A percentile compares a stretch with the other conserved stretches of the same genome.
Conservation (phyloP, 768 basidiomycete species). For the Hericium rajendrae region DNA sequence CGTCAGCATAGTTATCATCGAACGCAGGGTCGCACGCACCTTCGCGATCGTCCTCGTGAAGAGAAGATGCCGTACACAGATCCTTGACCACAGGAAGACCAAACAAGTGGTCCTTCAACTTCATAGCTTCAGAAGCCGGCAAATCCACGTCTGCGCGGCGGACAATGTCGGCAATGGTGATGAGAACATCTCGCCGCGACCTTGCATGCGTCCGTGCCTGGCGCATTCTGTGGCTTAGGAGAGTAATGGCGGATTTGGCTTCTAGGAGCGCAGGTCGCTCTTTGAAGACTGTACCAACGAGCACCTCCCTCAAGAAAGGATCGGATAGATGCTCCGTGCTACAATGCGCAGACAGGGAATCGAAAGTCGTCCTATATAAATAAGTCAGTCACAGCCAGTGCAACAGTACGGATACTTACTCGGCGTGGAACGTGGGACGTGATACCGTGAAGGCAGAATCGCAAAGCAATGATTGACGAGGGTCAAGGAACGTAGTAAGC, state of each 20-base stretch:
- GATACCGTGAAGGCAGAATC: background rate
- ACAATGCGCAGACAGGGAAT: background rate
- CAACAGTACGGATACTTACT: background rate
- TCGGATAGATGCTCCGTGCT: background rate
- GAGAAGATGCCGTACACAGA: background rate
- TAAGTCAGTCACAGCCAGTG: background rate
- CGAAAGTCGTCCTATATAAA: background rate
- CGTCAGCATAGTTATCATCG: background rate
- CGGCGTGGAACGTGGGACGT: background rate
- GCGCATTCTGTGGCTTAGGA: background rate
- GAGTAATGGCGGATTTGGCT: background rate
- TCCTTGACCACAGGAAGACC: background rate
- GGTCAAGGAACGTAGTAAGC: conserved; percentile 36
- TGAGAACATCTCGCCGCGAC: background rate
- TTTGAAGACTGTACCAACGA: background rate
- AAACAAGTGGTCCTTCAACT: background rate
- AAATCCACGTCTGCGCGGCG: background rate
- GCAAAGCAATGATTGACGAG: conserved; percentile 33
- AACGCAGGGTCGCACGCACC: conserved; percentile 2
- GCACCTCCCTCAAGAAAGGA: background rate
- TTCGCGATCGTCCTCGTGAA: background rate
- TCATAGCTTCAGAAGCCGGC: background rate
- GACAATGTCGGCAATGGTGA: background rate
- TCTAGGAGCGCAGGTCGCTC: background rate
- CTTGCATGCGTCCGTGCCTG: background rate